Evolutionary conservation across 2,329 filamentous ascomycete species (phyloP), one percentile per base, ranked within the genome.

Genomic region (Rhexocercosporidium sp.): DNA sequence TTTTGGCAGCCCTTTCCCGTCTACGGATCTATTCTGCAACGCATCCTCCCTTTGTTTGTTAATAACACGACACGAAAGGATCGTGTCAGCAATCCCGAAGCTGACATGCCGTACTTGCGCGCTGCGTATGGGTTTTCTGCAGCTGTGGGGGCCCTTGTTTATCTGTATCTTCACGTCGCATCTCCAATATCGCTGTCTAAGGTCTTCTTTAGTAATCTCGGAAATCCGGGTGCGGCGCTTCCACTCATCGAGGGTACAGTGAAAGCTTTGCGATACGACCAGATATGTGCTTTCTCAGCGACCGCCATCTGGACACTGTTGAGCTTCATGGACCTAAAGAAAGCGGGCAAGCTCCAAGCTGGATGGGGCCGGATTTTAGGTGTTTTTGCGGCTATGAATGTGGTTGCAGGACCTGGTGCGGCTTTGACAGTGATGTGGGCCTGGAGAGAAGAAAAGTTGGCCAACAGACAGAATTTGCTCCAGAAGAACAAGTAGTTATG

Each of bases 1-100:
- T 69, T 75, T 44, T 86, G 84, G 82, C 83, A 86, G 69, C 76
- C 79, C 8, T 77, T 75, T 60, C 76, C 76, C 4, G 49, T 77
- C 4, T 75, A 67, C n/a, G 70, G 63, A 12, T 37, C 70, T 29
- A 54, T 73, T 62, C 39, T 66, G 20, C 67, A 74, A 67, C 60
- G 69, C 29, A 16, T 74, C 7, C 54, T 75, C 1, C 44, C 57
- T 16, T 34, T 47, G 0, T 62, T 72, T 11, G 66, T 72, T 25
- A 70, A 66, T n/a, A 71, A 75, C 16, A 72, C 71, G 7, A 74
- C 70, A 2, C 14, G 63, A 4, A 14, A 41, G 22, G 71, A 72
- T 46, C 68, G 69, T 16, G 39, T 73, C 27, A 49, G 66, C 27
- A 74, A 74, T 29, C 68, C 70, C 0, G 66, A 70, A 54, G 72